Conservation (phyloP, 2,329 filamentous ascomycete species). For the Microdochium bolleyi region DNA sequence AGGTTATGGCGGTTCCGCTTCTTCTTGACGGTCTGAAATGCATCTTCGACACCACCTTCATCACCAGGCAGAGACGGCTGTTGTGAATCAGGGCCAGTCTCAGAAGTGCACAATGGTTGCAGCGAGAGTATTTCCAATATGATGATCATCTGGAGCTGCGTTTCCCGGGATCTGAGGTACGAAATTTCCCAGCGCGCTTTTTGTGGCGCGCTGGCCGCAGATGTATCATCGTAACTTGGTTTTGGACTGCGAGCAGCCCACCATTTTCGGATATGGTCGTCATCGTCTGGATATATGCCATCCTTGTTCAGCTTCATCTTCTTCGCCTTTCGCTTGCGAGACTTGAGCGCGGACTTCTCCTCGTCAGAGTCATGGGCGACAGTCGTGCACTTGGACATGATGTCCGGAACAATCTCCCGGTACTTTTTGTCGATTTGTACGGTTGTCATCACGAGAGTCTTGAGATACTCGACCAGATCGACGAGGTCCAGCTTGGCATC, state of each 20-base stretch:
- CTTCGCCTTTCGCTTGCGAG: slow-evolving; percentile 46
- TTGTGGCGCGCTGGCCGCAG: slow-evolving; percentile 30
- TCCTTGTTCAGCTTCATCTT: slow-evolving; percentile 61
- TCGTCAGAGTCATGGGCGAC: slow-evolving; percentile 48
- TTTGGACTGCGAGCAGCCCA: slow-evolving; percentile 54
- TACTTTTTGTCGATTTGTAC: slow-evolving; percentile 73
- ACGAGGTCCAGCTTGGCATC: slow-evolving; percentile 52
- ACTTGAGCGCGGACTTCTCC: slow-evolving; percentile 36
- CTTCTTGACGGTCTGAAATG: slow-evolving; percentile 29
- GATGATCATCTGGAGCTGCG: slow-evolving; percentile 72
- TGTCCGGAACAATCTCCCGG: slow-evolving; percentile 57
- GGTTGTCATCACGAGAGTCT: slow-evolving; percentile 57
- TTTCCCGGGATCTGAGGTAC: slow-evolving; percentile 65
- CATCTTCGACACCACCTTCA: slow-evolving; percentile 17
- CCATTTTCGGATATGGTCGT: slow-evolving; percentile 59
- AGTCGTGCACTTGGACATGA: slow-evolving; percentile 50
- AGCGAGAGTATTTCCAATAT: slow-evolving; percentile 70
- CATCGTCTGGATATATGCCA: slow-evolving; percentile 61
- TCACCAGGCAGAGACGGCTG: slow-evolving; percentile 35
- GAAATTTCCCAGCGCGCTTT: slow-evolving; percentile 56
- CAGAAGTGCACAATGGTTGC: slow-evolving; percentile 40
- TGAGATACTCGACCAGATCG: slow-evolving; percentile 62
- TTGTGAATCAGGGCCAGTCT: slow-evolving; percentile 33
- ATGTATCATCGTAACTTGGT: slow-evolving; percentile 34
- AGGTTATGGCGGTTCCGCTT: slow-evolving; percentile 58